These are phyloP conservation scores for Piloderma croceum DNA, from an alignment of 768 basidiomycete genomes.

Conservation along the genomic window DNA sequence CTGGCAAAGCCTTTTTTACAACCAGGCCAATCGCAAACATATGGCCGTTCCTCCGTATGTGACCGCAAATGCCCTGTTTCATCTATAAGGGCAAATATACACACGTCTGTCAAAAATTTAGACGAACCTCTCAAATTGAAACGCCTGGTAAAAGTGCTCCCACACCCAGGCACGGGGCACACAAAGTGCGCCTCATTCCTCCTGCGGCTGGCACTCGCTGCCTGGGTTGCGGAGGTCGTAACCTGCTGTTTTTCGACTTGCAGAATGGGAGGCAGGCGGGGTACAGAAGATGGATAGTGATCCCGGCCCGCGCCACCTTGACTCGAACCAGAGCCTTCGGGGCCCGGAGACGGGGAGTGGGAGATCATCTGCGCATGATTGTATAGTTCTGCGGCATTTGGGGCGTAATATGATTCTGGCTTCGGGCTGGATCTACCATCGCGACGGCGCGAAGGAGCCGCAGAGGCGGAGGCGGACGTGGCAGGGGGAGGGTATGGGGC, in stretches of 20 bases:
- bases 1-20: conserved; percentile 94
- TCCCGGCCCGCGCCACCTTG: conserved; percentile 36
- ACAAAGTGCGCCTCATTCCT: conserved; percentile 89
- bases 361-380: conserved; percentile 40
- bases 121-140: conserved; percentile 77
- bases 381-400: conserved; percentile 51
- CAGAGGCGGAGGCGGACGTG: conserved; percentile 28
- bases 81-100: conserved; percentile 7
- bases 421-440: conserved; percentile 28
- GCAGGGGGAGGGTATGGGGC: conserved; percentile 40
- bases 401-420: conserved; percentile 43
- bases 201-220: conserved; percentile 83
- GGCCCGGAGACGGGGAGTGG: conserved; percentile 28
- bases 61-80: conserved; percentile 76
- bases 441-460: conserved; percentile 14
- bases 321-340: conserved; percentile 25
- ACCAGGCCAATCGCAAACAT: conserved; percentile 88
- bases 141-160: conserved; percentile 92
- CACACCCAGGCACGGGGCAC: conserved; percentile 93
- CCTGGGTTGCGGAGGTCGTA: conserved; percentile 89
- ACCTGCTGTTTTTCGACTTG: conserved; percentile 94
- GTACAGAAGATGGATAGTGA: conserved; percentile 30
- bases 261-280: conserved; percentile 75
- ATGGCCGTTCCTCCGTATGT: conserved; percentile 93
- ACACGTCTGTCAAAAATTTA: neutral